These are phyloP conservation scores for Rhizomucor miehei DNA, from an alignment of 371 early-diverging fungal species.

Conservation along the genomic window DNA sequence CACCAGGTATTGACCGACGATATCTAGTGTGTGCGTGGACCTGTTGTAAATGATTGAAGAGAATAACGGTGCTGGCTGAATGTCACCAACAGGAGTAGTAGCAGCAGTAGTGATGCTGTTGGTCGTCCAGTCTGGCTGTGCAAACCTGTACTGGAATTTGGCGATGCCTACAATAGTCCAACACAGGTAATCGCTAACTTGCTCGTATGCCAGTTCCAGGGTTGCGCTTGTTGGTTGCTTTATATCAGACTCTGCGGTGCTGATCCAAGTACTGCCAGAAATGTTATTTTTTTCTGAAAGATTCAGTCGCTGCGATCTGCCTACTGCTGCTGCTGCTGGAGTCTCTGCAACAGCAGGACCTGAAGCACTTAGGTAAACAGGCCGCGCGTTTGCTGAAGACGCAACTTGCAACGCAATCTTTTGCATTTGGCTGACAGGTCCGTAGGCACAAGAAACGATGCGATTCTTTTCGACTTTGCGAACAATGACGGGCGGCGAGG, in stretches of 20 bases:
- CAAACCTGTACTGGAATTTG: conserved; percentile 54
- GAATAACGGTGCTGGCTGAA: conserved; percentile 36
- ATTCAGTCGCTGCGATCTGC: not conserved
- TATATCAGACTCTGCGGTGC: conserved; percentile 30
- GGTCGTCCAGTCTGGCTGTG: conserved; percentile 28
- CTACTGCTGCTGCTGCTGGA: conserved; percentile 11
- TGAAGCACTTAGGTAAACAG: conserved; percentile 36
- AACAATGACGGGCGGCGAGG: conserved; percentile 70
- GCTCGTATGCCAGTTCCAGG: conserved; percentile 25
- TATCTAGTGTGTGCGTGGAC: conserved; percentile 24
- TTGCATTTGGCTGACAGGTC: conserved; percentile 85
- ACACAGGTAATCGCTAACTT: conserved; percentile 75
- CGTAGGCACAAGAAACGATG: conserved; percentile 61
- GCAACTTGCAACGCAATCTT: conserved; percentile 74
- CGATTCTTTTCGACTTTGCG: conserved; percentile 79
- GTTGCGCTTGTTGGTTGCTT: conserved; percentile 32
- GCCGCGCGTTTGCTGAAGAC: conserved; percentile 11
- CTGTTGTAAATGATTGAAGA: conserved; percentile 24
- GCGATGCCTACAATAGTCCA: conserved; percentile 85
- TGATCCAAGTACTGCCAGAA: conserved; percentile 22
- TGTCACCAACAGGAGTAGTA: conserved; percentile 6
- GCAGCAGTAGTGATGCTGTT: conserved; percentile 2
- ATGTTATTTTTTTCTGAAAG: not conserved
- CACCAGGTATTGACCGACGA: conserved; percentile 30
- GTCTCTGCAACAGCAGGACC: conserved; percentile 13